Base-by-base conservation (phyloP, 1,284 basidiomycete genomes). In the Naganishia cerealis region DNA sequence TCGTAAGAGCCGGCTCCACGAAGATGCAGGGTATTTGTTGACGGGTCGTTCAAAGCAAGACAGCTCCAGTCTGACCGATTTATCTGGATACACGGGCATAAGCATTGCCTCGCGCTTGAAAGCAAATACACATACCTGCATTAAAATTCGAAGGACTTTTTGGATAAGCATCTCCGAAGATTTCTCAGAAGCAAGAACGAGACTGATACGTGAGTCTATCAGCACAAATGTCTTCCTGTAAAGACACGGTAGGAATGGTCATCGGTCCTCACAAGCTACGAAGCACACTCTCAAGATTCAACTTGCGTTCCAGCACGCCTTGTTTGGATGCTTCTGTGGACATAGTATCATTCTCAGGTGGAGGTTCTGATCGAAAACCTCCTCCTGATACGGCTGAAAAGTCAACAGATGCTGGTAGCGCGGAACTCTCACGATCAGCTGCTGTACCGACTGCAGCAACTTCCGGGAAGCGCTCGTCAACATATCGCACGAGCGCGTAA, bases 141-240 rank as follows among this genome's bases (percentile, higher is more conserved):
- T 67, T 5, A 71, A 24, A 36, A 71, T 71, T 10, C 55, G 29
- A 40, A 71, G 52, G 1, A 71, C 61, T 13, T 67, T 59, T 12
- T 61, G 36, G 12, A 71, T 39, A 21, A 71, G 58, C 48, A 38
- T 54, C n/a, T 65, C 52, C 2, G 63, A 65, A 48, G 67, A 65
- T 26, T 38, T 56, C 21, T 71, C 70, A 16, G 62, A 66, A 2
- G 70, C 70, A 16, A 71, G 62, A 9, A 67, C 63, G 15, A 71
- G 53, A 46, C 65, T 67, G 58, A 18, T 8, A 10, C 8, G 54
- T 3, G 33, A 4, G 33, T 36, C 53, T 24, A 29, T 33, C 10
- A 62, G 24, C 6, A 21, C 18, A 21, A 24, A 24, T 39, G 36
- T 42, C 16, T 50, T 43, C 39, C 29, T 6, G 29, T 6, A 26